These are phyloP conservation scores for Lycium barbarum DNA, from an alignment of 257 asterid genomes.

Conservation along the genomic window DNA sequence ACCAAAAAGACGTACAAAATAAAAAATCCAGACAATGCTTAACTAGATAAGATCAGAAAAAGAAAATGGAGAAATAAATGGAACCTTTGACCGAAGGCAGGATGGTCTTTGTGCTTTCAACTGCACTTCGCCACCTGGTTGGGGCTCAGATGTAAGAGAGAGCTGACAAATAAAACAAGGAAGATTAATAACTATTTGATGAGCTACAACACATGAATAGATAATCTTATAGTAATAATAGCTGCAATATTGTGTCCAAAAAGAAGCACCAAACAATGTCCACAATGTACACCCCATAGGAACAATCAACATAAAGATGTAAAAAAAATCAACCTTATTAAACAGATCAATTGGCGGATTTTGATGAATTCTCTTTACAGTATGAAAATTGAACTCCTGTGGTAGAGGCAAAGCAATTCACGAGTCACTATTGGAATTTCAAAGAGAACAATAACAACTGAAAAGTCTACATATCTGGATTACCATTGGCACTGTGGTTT, in stretches of 20 bases:
- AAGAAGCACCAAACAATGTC: not conserved
- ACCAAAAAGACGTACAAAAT: constrained; percentile 52
- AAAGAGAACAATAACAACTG: not conserved
- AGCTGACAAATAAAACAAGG: constrained; percentile 57
- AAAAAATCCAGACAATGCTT: constrained; percentile 33
- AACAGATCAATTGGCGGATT: constrained; percentile 82
- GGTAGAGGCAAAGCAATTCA: constrained; percentile 25
- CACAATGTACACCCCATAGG: no score
- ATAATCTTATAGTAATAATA: not conserved
- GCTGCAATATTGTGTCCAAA: not conserved
- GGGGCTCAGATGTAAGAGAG: constrained; percentile 70
- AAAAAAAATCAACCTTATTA: constrained; percentile 61
- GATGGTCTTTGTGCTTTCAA: constrained; percentile 48
- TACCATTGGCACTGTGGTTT: constrained; percentile 83
- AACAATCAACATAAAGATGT: not conserved
- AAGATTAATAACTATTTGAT: constrained; percentile 33
- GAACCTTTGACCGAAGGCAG: constrained; percentile 60
- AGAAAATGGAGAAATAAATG: constrained; percentile 25
- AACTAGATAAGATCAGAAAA: constrained; percentile 21
- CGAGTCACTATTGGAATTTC: constrained; percentile 20
- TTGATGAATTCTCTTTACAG: constrained; percentile 63
- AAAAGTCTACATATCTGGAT: constrained; percentile 25
- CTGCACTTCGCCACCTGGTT: constrained; percentile 43
- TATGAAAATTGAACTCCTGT: constrained; percentile 84
- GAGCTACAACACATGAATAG: not conserved